Evolutionary conservation across 257 asterid genomes (phyloP), one percentile per base, ranked within the genome.

Genomic region (Nicotiana benthamiana): DNA sequence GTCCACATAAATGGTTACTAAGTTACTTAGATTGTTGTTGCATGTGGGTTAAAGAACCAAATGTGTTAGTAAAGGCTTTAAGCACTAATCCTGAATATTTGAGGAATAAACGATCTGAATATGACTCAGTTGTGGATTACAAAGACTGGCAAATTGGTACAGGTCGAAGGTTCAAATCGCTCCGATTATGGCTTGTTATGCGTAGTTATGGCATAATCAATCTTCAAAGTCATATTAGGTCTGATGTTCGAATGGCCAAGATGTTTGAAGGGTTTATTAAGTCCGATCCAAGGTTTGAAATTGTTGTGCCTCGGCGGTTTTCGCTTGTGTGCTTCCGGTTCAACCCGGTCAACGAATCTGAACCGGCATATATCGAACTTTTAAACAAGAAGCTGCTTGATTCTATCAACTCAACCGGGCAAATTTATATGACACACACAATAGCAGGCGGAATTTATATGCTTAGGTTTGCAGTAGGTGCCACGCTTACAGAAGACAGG

Each of bases 391-490:
- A 79, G 56, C 76, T 86, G 13, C 82, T 84, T 9, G 89, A 86
- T 5, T 53, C 13, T 56, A 28, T 86, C 11, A 86, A 86, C 74
- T 86, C 89, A 5, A 83, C 84, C 0, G 89, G 89, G 1, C 84
- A 77, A 26, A 77, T 75, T n/a, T 86, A 86, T 53, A 66, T 84
- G 81, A 86, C 87, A 13, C 89, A 86, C 27, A 84, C 89, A 3
- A 52, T 67, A 13, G 84, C 63, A 0, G 84, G 84, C 6, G 89
- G 84, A 24, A 34, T 82, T 1, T 86, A 81, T 54, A 53, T 84
- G 84, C 67, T 86, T 22, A 84, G 89, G 76, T 81, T 86, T 56
- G 87, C 87, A 1, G 87, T 86, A 63, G 87, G 89, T 13, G 87
- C 87, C 24, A 83, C 89, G 6, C 60, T 86, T 0, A 86, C 89